A percentile compares a stretch with the other conserved stretches of the same genome.
Evolutionary conservation across 164 flowering plant species (phyloP).

Genomic region (Tetracentron sinense): DNA sequence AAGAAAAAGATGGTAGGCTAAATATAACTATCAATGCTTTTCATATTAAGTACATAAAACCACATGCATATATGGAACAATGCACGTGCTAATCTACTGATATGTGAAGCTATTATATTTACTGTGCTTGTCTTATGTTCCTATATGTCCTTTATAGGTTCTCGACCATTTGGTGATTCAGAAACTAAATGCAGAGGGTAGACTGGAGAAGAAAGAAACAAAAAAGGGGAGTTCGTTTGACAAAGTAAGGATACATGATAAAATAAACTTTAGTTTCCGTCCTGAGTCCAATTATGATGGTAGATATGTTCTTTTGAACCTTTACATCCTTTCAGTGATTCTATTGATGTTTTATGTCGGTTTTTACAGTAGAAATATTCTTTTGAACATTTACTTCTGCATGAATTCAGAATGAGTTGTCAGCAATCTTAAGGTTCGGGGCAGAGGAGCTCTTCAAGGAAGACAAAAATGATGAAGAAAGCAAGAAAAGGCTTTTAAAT

Average conservation of each 20-base stretch:
- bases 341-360: neutral
- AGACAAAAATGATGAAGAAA: constrained; percentile 94
- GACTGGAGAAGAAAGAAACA: constrained; percentile 93
- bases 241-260: constrained; percentile 53
- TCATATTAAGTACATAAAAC: too few relatives aligned
- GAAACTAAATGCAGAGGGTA: constrained; percentile 96
- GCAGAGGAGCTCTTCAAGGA: constrained; percentile 98
- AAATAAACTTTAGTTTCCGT: too few relatives aligned
- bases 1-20: constrained; percentile 92
- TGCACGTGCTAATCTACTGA: too few relatives aligned
- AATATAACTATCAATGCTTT: too few relatives aligned
- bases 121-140: neutral
- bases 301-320: too few relatives aligned
- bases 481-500: constrained; percentile 73
- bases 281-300: too few relatives aligned
- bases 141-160: constrained; percentile 45
- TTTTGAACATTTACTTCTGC: neutral
- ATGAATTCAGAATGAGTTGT: constrained; percentile 80
- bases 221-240: constrained; percentile 89
- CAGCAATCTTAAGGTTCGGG: constrained; percentile 97
- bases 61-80: too few relatives aligned
- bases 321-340: too few relatives aligned
- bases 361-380: neutral
- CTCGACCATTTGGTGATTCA: constrained; percentile 99
- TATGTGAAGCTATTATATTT: neutral